Conservation (phyloP, 2,329 filamentous ascomycete species). For the Talaromyces sp. region DNA sequence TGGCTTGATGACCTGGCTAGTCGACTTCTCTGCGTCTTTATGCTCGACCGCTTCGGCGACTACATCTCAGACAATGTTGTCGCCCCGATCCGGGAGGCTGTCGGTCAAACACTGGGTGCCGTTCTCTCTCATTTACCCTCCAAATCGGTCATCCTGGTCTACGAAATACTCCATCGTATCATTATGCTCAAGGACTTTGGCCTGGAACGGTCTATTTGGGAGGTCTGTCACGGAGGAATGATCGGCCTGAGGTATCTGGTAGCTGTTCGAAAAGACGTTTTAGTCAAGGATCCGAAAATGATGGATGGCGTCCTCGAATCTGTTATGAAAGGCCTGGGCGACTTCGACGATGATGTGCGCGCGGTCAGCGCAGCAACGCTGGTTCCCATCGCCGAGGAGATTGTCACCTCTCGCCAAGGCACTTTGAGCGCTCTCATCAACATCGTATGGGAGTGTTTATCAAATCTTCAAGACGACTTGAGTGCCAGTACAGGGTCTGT, state of each 20-base stretch:
- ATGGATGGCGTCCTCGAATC: constrained; percentile 89
- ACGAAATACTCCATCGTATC: constrained; percentile 77
- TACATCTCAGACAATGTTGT: constrained; percentile 97
- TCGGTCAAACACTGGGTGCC: constrained; percentile 88
- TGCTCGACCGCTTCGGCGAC: constrained; percentile 95
- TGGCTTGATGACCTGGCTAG: constrained; percentile 97
- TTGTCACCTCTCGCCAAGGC: constrained; percentile 75
- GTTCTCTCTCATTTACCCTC: constrained; percentile 78
- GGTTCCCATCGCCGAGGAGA: constrained; percentile 92
- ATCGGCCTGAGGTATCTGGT: constrained; percentile 93
- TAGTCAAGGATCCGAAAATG: constrained; percentile 75
- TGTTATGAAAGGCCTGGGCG: constrained; percentile 90
- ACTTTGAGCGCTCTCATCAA: constrained; percentile 78
- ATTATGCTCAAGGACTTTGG: constrained; percentile 84
- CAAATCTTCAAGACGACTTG: constrained; percentile 92
- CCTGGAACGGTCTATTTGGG: constrained; percentile 74
- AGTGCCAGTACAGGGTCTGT: constrained; percentile 97
- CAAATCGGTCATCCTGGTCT: constrained; percentile 75
- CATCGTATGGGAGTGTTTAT: constrained; percentile 96
- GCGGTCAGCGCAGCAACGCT: constrained; percentile 96
- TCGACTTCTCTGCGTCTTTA: constrained; percentile 88
- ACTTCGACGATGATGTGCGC: constrained; percentile 90
- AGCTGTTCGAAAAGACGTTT: constrained; percentile 85
- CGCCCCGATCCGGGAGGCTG: constrained; percentile 89
- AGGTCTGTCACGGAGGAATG: constrained; percentile 97